Base-by-base conservation (phyloP, 441 rosid genomes). In the Isatis lusitanica region DNA sequence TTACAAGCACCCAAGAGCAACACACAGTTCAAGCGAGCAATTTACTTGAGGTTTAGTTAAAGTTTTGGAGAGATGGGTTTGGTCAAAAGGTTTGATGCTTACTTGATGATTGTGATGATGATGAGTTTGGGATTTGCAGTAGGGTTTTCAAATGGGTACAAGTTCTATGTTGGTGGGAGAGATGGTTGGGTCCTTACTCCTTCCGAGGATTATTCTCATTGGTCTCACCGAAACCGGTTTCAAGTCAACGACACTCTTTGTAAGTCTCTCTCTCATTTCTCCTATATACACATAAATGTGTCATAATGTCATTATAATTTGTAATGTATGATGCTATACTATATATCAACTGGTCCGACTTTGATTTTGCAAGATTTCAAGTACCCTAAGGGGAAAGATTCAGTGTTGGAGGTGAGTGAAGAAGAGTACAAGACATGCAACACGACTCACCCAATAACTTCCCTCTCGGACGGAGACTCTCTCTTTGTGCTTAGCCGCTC, bases 161-260 rank as follows among this genome's bases (percentile, higher is more conserved):
- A 77, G 63, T 94, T 86, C 68, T 17, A 21, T 7, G 98, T 88
- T 74, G 98, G 98, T 71, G 97, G 97, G 50, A 81, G 59, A 74
- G 81, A 87, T 81, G 98, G 97, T 6, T 94, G 97, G 98, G 86
- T 86, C 63, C 63, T 76, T 9, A 70, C 76, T 5, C 95, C 97
- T 52, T 73, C 82, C 6, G 95, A 91, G 81, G 80, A 75, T 21
- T 90, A 87, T 82, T 65, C 82, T 75, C 91, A 84, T 44, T 90
- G 98, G 97, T 90, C 97, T 57, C 90, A 82, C 13, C 83, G 94
- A 47, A 84, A 79, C 68, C 79, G 97, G 75, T 94, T 92, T 71
- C 93, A 84, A 83, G 87, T 90, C 65, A 91, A 92, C 62, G 97
- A 91, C 71, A 90, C 90, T 63, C 89, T 91, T 63, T 26, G 97